Percentiles rank a stretch among this genome's conserved stretches.
Evolutionary conservation across 2,329 filamentous ascomycete species (phyloP).

Genomic region (Ophiostoma himal-ulmi): DNA sequence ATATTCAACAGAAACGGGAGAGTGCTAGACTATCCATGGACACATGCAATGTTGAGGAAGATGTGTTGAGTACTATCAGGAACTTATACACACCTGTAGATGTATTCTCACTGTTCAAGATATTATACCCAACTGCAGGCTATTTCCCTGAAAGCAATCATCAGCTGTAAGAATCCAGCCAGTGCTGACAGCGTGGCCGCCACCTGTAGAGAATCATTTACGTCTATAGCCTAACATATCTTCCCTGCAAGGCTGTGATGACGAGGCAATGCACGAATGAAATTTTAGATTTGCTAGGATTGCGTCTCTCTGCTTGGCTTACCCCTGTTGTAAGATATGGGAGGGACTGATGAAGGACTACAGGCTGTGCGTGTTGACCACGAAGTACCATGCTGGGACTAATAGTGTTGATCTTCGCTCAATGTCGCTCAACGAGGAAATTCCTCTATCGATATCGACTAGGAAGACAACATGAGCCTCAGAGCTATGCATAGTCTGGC

Average conservation of each 20-base stretch:
- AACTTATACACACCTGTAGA: no score
- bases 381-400: neutral
- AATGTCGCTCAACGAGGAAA: neutral
- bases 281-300: neutral
- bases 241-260: neutral
- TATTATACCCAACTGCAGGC: no score
- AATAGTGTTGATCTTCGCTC: neutral
- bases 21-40: no score
- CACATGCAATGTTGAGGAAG: no score
- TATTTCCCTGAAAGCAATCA: no score
- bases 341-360: neutral
- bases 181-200: no score
- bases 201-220: neutral
- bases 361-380: neutral
- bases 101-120: no score
- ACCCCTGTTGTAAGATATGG: neutral
- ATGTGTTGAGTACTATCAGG: no score
- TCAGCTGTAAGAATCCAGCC: no score
- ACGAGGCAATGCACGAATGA: neutral
- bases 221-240: neutral
- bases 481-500: neutral
- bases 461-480: neutral
- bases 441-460: neutral
- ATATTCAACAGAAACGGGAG: no score
- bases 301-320: neutral